Evolutionary conservation across 768 basidiomycete genomes (phyloP).

Genomic region (Calocera viscosa): DNA sequence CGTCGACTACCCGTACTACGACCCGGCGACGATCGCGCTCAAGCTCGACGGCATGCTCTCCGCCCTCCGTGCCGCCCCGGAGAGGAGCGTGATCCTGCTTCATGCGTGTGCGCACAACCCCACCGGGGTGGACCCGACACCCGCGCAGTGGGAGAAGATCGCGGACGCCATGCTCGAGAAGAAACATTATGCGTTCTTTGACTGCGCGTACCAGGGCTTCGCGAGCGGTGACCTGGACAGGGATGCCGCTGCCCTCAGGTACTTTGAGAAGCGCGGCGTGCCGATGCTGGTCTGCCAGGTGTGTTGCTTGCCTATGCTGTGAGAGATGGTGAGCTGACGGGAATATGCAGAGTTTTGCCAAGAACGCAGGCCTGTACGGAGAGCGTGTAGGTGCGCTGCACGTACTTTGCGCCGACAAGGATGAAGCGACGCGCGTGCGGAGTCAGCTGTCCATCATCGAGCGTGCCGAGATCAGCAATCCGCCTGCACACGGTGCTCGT

Average conservation of each 20-base stretch:
- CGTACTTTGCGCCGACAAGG: conserved; percentile 50
- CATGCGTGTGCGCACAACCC: conserved; percentile 97
- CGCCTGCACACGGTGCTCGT: conserved; percentile 81
- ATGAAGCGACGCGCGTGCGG: conserved; percentile 58
- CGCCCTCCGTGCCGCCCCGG: conserved; percentile 49
- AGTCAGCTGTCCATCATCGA: conserved; percentile 86
- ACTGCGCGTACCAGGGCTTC: conserved; percentile 95
- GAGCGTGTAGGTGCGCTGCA: conserved; percentile 94
- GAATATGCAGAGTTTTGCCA: conserved; percentile 75
- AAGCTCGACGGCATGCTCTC: conserved; percentile 59
- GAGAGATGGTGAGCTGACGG: background rate
- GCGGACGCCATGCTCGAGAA: conserved; percentile 58
- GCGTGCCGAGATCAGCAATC: conserved; percentile 90
- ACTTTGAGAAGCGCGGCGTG: conserved; percentile 65
- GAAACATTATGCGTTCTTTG: conserved; percentile 82
- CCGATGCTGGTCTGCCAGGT: conserved; percentile 83
- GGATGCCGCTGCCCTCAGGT: conserved; percentile 82
- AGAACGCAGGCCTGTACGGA: conserved; percentile 90
- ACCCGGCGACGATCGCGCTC: conserved; percentile 76
- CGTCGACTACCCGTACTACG: conserved; percentile 85
- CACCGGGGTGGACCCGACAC: conserved; percentile 87
- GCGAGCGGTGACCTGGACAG: conserved; percentile 83
- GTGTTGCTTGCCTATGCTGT: conserved; percentile 19
- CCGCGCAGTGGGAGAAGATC: conserved; percentile 71
- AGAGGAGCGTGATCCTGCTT: conserved; percentile 73